These are phyloP conservation scores for Leccinum broughii DNA, from an alignment of 768 basidiomycete species.

Conservation along the genomic window DNA sequence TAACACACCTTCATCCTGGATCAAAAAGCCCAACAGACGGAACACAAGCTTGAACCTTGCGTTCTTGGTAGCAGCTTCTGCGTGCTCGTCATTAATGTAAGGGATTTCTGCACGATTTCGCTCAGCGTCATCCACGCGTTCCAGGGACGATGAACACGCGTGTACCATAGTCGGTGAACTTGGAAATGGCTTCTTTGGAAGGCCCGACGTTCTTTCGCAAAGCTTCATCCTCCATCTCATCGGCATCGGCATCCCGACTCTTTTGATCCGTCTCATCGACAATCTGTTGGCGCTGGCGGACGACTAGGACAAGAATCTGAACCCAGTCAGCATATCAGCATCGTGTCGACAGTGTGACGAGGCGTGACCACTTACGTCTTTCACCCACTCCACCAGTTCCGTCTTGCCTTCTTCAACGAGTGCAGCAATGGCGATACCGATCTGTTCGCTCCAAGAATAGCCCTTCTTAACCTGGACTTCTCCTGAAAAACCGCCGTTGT, in stretches of 20 bases:
- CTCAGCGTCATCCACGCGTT: constrained; percentile 6
- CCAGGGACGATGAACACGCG: constrained; percentile 5
- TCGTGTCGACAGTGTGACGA: constrained; percentile 22
- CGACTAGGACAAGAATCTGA: constrained; percentile 64
- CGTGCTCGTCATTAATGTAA: constrained; percentile 72
- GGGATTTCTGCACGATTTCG: constrained; percentile 60
- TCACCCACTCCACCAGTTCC: constrained; percentile 75
- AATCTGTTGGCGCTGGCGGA: constrained; percentile 57
- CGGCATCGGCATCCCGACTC: constrained; percentile 37
- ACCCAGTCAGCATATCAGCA: constrained; percentile 9
- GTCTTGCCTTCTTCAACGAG: constrained; percentile 66
- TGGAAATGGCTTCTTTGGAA: constrained; percentile 66
- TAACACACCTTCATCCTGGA: constrained; percentile 62
- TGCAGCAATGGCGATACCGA: constrained; percentile 80
- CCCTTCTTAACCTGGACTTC: constrained; percentile 87
- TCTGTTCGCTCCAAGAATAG: constrained; percentile 84
- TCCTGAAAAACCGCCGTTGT: constrained; percentile 46
- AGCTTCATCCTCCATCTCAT: constrained; percentile 33
- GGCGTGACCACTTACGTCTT: constrained; percentile 58
- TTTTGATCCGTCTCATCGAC: constrained; percentile 60
- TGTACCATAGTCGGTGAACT: constrained; percentile 79
- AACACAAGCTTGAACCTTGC: constrained; percentile 82
- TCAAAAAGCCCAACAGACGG: constrained; percentile 70
- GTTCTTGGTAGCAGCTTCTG: constrained; percentile 75
- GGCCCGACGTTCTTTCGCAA: constrained; percentile 38